Evolutionary conservation across 129 eudicot species (phyloP), one percentile per base, ranked within the genome.

Genomic region (Centaurea solstitialis): DNA sequence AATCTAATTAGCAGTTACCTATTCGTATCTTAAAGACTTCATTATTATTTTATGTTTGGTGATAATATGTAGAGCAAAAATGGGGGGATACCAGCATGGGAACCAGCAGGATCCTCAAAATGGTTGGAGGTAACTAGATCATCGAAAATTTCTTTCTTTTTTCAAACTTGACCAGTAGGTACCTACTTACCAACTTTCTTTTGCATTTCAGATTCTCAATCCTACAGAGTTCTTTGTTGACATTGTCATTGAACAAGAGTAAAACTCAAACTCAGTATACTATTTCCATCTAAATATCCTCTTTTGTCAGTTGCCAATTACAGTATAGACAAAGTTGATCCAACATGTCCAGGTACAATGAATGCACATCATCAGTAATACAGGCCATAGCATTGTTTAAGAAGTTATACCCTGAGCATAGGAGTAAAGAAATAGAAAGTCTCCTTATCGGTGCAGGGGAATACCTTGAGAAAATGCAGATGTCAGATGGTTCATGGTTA

Each of bases 21-120:
- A n/a, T 57, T 17, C 18, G 9, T 4, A 57, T 22, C 6, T 0
- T 21, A 5, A 0, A 72, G 23, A 4, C 24, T 72, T 4, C 20
- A 0, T 10, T 5, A 41, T 66, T 20, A 23, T 65, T 17, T 21
- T 18, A 20, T 6, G 12, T 23, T 23, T 41, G 28, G 26, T 12
- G 73, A 41, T 17, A 41, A 38, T 82, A 75, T 57, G 5, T 90
- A 93, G 97, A 88, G 98, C 80, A 86, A 82, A 85, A 90, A 88
- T 80, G 98, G 98, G 0, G 98, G 98, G 9, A 39, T 90, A 74
- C 39, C 92, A 18, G 96, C 87, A 7, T 93, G 98, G 98, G 98
- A 93, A 82, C 96, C 96, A 68, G 90, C 88, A 80, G 79, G 88
- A 73, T 79, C 93, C 4, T 70, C 84, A 12, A 59, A 86, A 37